Evolutionary conservation across 2,329 filamentous ascomycete species (phyloP).

Genomic region (Pseudocercospora macadamiae): DNA sequence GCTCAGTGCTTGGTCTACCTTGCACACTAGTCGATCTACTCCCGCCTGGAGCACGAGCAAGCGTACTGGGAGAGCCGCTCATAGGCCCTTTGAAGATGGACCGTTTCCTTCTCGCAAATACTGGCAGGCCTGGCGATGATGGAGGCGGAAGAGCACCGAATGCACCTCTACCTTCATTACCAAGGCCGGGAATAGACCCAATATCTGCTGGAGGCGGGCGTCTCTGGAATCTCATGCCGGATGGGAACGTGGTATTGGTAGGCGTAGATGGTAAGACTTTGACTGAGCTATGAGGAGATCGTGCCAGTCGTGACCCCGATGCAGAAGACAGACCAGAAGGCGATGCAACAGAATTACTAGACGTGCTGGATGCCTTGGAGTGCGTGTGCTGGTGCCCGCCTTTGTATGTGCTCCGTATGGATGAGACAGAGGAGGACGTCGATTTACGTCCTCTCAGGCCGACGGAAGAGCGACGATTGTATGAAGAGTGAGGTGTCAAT

Average conservation of each 20-base stretch:
- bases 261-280: conserved; percentile 95
- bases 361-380: conserved; percentile 92
- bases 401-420: conserved; percentile 86
- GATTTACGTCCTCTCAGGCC: conserved; percentile 91
- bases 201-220: conserved; percentile 37
- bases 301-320: conserved; percentile 63
- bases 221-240: conserved; percentile 71
- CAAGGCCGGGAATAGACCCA: conserved; percentile 34
- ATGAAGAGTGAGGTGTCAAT: conserved; percentile 82
- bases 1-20: conserved; percentile 72
- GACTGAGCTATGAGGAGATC: conserved; percentile 85
- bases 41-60: conserved; percentile 22
- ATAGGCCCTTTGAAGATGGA: conserved; percentile 81
- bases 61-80: conserved; percentile 48
- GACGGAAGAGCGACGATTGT: conserved; percentile 78
- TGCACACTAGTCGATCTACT: conserved; percentile 60
- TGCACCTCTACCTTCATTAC: conserved; percentile 26
- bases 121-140: conserved; percentile 61
- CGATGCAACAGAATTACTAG: conserved; percentile 68
- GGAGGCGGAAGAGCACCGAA: conserved; percentile 45
- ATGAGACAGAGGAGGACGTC: conserved; percentile 92
- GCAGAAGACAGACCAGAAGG: conserved; percentile 49
- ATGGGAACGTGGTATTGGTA: conserved; percentile 73
- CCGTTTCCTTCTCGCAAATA: conserved; percentile 81
- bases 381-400: conserved; percentile 77